Evolutionary conservation across 1,284 basidiomycete species (phyloP), one percentile per base, ranked within the genome.

Genomic region (Fomitopsis pinicola): DNA sequence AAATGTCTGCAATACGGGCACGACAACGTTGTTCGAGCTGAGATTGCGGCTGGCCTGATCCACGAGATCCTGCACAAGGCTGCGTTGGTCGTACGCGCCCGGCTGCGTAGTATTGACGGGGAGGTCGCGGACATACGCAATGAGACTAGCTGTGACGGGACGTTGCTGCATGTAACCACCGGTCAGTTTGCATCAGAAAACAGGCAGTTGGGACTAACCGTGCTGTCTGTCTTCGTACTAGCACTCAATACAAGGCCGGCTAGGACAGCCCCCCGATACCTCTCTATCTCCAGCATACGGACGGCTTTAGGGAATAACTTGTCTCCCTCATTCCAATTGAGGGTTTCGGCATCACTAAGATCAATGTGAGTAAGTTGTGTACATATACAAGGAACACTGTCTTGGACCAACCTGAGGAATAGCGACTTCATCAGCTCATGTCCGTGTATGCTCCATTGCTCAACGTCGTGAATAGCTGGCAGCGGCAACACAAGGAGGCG

Each of bases 171-270:
- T 5, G n/a, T 62, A 46, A 42, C 66, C 57, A 67, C 59, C 55
- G 42, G n/a, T 52, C 54, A 38, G 33, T 36, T 30, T 30, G n/a
- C 35, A 35, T 48, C 36, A 36, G 15, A 52, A 5, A 30, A 26
- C 62, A 54, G 42, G 56, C 4, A 1, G 35, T 22, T 42, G 15
- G 28, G 40, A 76, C 88, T 75, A 70, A 95, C 94, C 10, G 88
- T 91, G 67, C 89, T 92, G 64, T 90, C 87, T 4, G 92, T 92
- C 73, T 86, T 89, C 71, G 91, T 90, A 42, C 89, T 90, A 36
- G 91, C 78, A 64, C 91, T 94, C 58, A 91, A 77, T 2, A 95
- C 79, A 3, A 95, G 73, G 0, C 95, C 95, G 5, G 81, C 78
- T 22, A 96, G 78, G 33, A 96, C 69, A n/a, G 78, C 69, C 45